Conservation (phyloP, 176 grass and related monocot genomes). For the Avena sativa region DNA sequence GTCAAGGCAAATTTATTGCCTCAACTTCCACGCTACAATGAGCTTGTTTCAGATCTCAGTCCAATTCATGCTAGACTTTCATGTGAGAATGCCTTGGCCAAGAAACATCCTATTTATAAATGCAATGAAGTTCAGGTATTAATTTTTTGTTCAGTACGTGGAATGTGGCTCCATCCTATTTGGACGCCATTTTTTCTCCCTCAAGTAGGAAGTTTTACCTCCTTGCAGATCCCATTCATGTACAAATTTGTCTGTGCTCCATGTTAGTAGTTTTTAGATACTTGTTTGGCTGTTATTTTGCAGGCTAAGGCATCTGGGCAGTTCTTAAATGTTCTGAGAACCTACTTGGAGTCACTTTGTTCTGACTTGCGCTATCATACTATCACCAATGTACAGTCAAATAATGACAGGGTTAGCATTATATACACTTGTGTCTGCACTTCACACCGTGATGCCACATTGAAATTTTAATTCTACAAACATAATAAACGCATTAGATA, state of each 20-base stretch:
- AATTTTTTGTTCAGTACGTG: not conserved
- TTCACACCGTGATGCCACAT: slow-evolving; percentile 12
- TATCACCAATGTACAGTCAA: slow-evolving; percentile 93
- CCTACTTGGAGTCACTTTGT: slow-evolving; percentile 95
- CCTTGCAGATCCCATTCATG: slow-evolving; percentile 19
- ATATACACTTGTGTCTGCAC: slow-evolving; percentile 24
- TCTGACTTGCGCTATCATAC: slow-evolving; percentile 88
- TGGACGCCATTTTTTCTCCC: slow-evolving; percentile 15
- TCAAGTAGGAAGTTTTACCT: slow-evolving; percentile 1
- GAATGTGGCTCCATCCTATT: slow-evolving; percentile 16
- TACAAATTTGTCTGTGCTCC: slow-evolving; percentile 22
- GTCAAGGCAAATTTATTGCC: slow-evolving; percentile 80
- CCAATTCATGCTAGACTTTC: slow-evolving; percentile 92
- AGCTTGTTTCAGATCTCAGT: slow-evolving; percentile 76
- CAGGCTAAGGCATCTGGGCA: slow-evolving; percentile 84
- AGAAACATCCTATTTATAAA: slow-evolving; percentile 87
- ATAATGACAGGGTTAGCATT: slow-evolving; percentile 89
- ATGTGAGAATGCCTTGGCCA: slow-evolving; percentile 66
- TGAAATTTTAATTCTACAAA: not conserved
- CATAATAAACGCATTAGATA: slow-evolving; percentile 21
- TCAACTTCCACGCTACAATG: slow-evolving; percentile 87
- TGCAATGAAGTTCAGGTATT: slow-evolving; percentile 93
- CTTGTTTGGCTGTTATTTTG: slow-evolving; percentile 36
- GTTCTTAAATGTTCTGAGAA: slow-evolving; percentile 71
- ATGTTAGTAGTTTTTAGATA: not conserved